Conservation (phyloP, 495 filamentous ascomycete genomes). For the Penicillium ochrochloron region DNA sequence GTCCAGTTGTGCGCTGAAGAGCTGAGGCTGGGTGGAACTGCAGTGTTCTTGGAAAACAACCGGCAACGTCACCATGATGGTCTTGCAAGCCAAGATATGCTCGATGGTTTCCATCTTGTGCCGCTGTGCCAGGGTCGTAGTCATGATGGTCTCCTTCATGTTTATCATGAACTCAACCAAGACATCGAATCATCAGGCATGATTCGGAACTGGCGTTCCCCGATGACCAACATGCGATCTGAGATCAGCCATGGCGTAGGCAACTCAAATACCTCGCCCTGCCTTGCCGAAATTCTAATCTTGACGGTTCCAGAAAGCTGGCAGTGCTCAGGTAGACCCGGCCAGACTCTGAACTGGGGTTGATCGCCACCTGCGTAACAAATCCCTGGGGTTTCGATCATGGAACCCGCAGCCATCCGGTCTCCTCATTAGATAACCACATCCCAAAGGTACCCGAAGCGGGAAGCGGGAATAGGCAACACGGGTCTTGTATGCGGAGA, state of each 20-base stretch:
- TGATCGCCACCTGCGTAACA: slow-evolving; percentile 23
- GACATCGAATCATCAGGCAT: slow-evolving; percentile 10
- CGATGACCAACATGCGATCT: slow-evolving; percentile 3
- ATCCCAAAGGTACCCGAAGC: slow-evolving; percentile 13
- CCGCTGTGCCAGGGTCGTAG: neutral
- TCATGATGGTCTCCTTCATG: neutral
- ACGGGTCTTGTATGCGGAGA: slow-evolving; percentile 3
- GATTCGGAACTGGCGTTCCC: neutral
- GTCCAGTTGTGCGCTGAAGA: slow-evolving; percentile 1
- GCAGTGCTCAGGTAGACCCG: slow-evolving; percentile 6
- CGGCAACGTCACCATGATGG: neutral
- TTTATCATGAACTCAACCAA: slow-evolving; percentile 17
- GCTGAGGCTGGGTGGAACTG: slow-evolving; percentile 15
- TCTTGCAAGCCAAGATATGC: neutral
- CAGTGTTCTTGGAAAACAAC: neutral
- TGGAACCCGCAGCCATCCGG: neutral
- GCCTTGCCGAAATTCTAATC: slow-evolving; percentile 16
- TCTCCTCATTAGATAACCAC: slow-evolving; percentile 15
- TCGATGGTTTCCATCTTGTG: neutral
- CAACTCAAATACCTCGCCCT: slow-evolving; percentile 12
- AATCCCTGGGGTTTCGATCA: neutral
- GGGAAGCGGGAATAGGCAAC: slow-evolving; percentile 13
- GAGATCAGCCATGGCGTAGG: neutral
- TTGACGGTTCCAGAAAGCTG: slow-evolving; percentile 13
- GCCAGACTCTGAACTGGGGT: slow-evolving; percentile 8